Evolutionary conservation across 441 rosid genomes (phyloP), one percentile per base, ranked within the genome.

Genomic region (Gossypium laxum): DNA sequence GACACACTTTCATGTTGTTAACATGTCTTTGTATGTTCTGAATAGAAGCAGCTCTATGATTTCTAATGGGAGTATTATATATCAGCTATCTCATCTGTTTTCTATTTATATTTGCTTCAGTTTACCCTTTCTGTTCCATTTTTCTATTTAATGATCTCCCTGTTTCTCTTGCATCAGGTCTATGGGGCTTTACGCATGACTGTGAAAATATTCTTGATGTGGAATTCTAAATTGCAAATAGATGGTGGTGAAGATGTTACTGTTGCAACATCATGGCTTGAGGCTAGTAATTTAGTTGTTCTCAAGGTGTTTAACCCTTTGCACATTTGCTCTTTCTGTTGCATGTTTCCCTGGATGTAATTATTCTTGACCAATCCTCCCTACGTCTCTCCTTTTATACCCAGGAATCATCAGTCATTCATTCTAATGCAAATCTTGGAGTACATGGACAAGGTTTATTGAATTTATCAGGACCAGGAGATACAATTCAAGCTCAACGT

Each of bases 151-250:
- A 1, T 56, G 5, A 69, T 76, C 41, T 6, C 22, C 30, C 10
- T 47, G 61, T 22, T 3, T 68, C 48, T 10, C 15, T n/a, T 18
- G 15, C 48, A 26, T 72, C 79, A 96, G 99, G 96, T 96, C 52
- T 96, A 93, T 79, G 99, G 99, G 58, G 99, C 99, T 63, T 80
- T 96, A 74, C 92, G 98, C 24, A 93, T 96, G 99, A 84, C 91
- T 72, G 99, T 93, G 48, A 96, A 96, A 80, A 93, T 96, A 84
- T 89, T 89, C 86, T 85, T 96, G 85, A 93, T 96, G 99, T 93
- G 95, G 97, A 93, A 96, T 73, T 93, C 99, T 60, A 73, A n/a
- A n/a, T n/a, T n/a, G n/a, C n/a, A n/a, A 71, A 85, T 96, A 76
- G 89, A 88, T 80, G 97, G 96, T 21, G 97, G 97, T 77, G 92